A percentile compares a stretch with the other conserved stretches of the same genome.
phyloP scores from a whole-genome alignment of 257 asterid species.

The Buddleja alternifolia region DNA sequence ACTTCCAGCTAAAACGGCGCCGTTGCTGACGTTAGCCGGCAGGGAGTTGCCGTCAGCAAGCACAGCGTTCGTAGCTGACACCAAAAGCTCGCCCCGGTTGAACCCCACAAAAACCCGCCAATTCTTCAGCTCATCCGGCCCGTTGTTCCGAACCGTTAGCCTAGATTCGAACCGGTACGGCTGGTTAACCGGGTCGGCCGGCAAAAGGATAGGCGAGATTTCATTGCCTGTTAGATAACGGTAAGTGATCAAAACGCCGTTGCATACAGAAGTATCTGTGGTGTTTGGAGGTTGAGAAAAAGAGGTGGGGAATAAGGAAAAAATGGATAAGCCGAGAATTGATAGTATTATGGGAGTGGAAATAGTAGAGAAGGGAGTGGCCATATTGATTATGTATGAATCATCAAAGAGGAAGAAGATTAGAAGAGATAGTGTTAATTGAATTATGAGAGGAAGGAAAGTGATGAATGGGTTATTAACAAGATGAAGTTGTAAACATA shows the following conservation, averaged over 20 bases:
- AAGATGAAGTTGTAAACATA: constrained; percentile 15
- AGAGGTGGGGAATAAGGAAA: constrained; percentile 40
- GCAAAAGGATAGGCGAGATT: constrained; percentile 48
- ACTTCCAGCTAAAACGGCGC: constrained; percentile 55
- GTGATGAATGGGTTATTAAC: not conserved
- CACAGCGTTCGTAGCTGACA: constrained; percentile 57
- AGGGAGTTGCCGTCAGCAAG: constrained; percentile 58
- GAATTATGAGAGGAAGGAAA: not conserved
- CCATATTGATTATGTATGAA: constrained; percentile 28
- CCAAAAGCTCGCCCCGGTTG: constrained; percentile 53
- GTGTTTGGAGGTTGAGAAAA: constrained; percentile 42
- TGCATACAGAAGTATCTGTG: constrained; percentile 35
- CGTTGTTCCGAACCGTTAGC: constrained; percentile 55
- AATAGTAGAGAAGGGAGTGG: constrained; percentile 31
- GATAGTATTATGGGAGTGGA: constrained; percentile 29
- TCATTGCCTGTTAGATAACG: constrained; percentile 34
- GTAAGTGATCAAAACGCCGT: constrained; percentile 57
- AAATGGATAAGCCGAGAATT: constrained; percentile 27
- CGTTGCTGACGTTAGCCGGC: constrained; percentile 66
- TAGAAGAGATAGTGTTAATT: not conserved
- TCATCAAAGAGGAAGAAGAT: constrained; percentile 16
- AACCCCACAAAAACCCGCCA: constrained; percentile 80
- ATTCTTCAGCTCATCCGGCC: constrained; percentile 48
- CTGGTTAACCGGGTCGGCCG: constrained; percentile 44
- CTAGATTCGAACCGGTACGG: constrained; percentile 65